phyloP scores from a whole-genome alignment of 768 basidiomycete genomes.

The Trametes cinnabarina region DNA sequence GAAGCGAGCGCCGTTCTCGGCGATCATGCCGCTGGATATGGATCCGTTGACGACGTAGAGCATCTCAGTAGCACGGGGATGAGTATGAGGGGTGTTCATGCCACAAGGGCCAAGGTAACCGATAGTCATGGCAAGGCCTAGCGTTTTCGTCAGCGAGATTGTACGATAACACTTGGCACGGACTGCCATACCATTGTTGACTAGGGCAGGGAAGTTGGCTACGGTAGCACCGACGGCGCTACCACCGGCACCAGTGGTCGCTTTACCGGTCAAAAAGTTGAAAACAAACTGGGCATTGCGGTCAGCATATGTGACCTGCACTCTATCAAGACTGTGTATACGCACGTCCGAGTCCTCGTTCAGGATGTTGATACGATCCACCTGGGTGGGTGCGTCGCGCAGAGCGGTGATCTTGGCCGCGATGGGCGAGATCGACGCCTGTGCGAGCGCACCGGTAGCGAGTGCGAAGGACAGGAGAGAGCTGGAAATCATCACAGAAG shows the following conservation, averaged over 20 bases:
- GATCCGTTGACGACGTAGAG: slow-evolving; percentile 32
- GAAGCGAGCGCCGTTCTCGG: slow-evolving; percentile 32
- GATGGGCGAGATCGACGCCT: slow-evolving; percentile 4
- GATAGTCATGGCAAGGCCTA: slow-evolving; percentile 27
- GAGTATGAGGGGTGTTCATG: slow-evolving; percentile 37
- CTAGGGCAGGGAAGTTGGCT: slow-evolving; percentile 30
- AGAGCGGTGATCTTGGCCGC: slow-evolving; percentile 20
- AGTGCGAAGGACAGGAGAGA: slow-evolving; percentile 16
- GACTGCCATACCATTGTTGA: slow-evolving; percentile 22
- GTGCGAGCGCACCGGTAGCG: slow-evolving; percentile 16
- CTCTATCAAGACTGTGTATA: background rate
- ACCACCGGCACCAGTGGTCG: slow-evolving; percentile 25
- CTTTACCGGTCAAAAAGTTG: slow-evolving; percentile 27
- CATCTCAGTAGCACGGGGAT: slow-evolving; percentile 36
- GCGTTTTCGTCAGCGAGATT: background rate
- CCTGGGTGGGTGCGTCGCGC: slow-evolving; percentile 21
- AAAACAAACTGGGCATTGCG: slow-evolving; percentile 25
- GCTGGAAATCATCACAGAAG: slow-evolving; percentile 20
- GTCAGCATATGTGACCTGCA: background rate
- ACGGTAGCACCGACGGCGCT: slow-evolving; percentile 25
- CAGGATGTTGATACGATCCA: slow-evolving; percentile 25
- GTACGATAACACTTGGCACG: background rate
- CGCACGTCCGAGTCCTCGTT: slow-evolving; percentile 23
- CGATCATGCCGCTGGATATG: slow-evolving; percentile 26
- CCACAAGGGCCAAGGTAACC: slow-evolving; percentile 33